Conservation (phyloP, 768 basidiomycete genomes). For the Suillus ampliporus region DNA sequence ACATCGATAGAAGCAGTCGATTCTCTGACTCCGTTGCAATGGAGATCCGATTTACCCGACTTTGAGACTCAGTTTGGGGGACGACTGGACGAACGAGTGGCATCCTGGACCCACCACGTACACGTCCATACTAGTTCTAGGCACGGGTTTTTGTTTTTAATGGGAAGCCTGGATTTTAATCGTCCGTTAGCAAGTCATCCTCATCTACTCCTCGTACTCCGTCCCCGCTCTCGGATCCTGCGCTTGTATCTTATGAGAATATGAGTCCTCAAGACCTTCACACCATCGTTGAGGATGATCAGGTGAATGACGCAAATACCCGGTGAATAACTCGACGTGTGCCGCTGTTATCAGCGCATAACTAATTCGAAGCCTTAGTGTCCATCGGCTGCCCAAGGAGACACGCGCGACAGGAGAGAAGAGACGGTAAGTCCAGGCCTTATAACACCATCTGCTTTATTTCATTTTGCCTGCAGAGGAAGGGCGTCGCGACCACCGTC, state of each 20-base stretch:
- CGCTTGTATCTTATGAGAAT: background rate
- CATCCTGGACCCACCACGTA: constrained; percentile 1
- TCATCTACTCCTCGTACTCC: background rate
- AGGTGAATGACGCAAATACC: background rate
- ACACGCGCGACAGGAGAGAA: too few relatives aligned
- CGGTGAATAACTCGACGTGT: background rate
- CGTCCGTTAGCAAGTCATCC: background rate
- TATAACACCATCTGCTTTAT: background rate
- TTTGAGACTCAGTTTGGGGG: background rate
- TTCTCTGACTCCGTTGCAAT: background rate
- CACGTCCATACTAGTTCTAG: background rate
- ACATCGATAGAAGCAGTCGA: constrained; percentile 1
- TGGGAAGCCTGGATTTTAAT: background rate
- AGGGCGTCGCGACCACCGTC: too few relatives aligned
- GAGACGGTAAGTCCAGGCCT: background rate
- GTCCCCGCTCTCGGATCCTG: background rate
- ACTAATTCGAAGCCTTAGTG: background rate
- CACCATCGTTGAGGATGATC: background rate
- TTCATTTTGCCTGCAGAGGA: background rate
- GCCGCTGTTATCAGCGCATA: too few relatives aligned
- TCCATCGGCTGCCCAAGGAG: too few relatives aligned
- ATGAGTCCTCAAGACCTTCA: background rate
- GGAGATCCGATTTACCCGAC: constrained; percentile 3
- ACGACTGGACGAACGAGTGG: background rate
- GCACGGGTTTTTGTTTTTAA: background rate